These are phyloP conservation scores for Boechera retrofracta DNA, from an alignment of 345 rosid genomes.

Conservation along the genomic window DNA sequence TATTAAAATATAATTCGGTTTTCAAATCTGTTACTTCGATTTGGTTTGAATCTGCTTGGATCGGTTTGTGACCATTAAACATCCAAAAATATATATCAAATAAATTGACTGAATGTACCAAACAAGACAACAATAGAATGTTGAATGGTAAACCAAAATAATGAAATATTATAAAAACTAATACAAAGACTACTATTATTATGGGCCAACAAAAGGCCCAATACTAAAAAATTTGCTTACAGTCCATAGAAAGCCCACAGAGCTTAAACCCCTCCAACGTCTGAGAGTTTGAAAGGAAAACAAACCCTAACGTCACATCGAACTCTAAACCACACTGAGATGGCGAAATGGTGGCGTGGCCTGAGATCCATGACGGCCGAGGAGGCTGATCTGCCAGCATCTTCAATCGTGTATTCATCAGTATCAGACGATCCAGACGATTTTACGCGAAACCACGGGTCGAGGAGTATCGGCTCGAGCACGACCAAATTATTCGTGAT, in stretches of 20 bases:
- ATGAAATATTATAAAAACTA: neutral
- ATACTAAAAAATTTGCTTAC: neutral
- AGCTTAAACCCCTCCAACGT: conserved; percentile 40
- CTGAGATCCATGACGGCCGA: conserved; percentile 39
- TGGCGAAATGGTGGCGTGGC: conserved; percentile 50
- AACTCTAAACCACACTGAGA: conserved; percentile 35
- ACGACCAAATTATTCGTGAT: no score
- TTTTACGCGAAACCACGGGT: conserved; percentile 69
- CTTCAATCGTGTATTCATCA: conserved; percentile 29
- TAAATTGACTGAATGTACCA: no score
- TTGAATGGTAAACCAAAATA: neutral
- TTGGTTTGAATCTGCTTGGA: neutral
- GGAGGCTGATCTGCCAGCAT: conserved; percentile 27
- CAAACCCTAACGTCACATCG: conserved; percentile 42
- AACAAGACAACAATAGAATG: no score
- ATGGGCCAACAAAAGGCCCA: conserved; percentile 7
- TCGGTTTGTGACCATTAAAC: neutral
- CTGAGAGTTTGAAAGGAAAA: conserved; percentile 8
- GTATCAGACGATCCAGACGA: conserved; percentile 78
- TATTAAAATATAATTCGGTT: neutral
- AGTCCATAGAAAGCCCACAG: conserved; percentile 25
- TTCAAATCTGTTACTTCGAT: neutral
- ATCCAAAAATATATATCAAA: neutral
- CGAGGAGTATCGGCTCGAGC: conserved; percentile 60
- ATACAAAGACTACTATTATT: neutral